Conservation (phyloP, 495 filamentous ascomycete genomes). For the Aspergillus mulundensis region DNA sequence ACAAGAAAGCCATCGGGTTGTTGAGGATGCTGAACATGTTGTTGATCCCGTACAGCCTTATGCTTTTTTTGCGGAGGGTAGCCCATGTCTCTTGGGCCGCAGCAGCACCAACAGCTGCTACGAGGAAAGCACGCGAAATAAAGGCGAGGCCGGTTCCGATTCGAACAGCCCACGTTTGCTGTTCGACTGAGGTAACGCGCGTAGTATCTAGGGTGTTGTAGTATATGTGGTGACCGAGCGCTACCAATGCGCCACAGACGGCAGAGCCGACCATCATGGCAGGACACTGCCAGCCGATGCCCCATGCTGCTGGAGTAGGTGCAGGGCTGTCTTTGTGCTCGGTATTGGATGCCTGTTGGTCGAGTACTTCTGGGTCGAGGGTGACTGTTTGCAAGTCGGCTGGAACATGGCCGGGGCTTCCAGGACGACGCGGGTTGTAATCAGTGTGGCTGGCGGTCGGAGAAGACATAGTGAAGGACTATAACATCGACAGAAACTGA, state of each 20-base stretch:
- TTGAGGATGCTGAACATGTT: neutral
- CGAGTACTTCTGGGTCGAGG: too few species aligned
- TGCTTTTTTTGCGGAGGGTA: neutral
- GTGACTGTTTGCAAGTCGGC: too few species aligned
- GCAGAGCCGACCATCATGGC: neutral
- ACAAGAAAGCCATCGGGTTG: neutral
- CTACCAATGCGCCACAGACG: neutral
- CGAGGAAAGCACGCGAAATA: neutral
- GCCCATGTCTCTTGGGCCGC: neutral
- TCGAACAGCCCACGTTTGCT: neutral
- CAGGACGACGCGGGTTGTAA: too few species aligned
- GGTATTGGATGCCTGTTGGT: too few species aligned
- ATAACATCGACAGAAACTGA: too few species aligned
- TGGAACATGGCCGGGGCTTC: too few species aligned
- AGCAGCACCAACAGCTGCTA: neutral
- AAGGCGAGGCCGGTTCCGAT: neutral
- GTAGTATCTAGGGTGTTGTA: neutral
- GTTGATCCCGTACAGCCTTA: neutral
- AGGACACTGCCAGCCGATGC: neutral
- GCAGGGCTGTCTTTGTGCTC: too few species aligned
- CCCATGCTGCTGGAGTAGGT: too few species aligned
- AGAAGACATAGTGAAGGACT: too few species aligned
- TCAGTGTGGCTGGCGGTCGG: too few species aligned
- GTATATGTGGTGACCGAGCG: neutral
- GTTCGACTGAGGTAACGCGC: neutral